Conservation (phyloP, 2,329 filamentous ascomycete species). For the Endoconidiophora laricicola region DNA sequence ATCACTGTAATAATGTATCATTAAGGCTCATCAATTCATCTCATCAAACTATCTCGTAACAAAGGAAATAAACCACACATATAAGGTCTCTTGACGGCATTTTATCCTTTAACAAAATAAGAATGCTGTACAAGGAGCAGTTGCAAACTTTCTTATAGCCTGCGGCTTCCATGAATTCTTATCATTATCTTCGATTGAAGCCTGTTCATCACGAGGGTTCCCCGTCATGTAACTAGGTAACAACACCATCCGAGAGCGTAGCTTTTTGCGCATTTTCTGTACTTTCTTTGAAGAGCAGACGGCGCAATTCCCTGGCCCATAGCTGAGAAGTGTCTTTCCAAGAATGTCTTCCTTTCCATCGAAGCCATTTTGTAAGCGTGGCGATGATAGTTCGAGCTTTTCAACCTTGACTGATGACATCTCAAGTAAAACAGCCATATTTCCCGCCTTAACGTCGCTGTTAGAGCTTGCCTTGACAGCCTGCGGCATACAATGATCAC, state of each 20-base stretch:
- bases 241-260: slow-evolving; percentile 7
- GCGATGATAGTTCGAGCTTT: slow-evolving; percentile 4
- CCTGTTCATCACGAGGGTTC: neutral
- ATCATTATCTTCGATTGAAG: neutral
- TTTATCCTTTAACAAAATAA: no score
- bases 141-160: no score
- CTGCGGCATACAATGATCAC: slow-evolving; percentile 8
- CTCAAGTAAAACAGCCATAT: slow-evolving; percentile 8
- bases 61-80: no score
- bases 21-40: no score
- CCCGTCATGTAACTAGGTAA: slow-evolving; percentile 5
- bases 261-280: slow-evolving; percentile 2
- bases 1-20: no score
- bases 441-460: neutral
- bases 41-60: no score
- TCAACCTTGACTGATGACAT: slow-evolving; percentile 7
- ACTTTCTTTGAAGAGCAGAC: slow-evolving; percentile 9
- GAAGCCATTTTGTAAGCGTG: neutral
- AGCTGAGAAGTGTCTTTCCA: neutral
- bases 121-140: no score
- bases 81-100: no score
- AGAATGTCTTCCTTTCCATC: neutral
- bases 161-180: neutral
- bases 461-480: slow-evolving; percentile 3
- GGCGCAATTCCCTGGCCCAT: neutral